Percentiles rank a stretch among this genome's conserved stretches.
Evolutionary conservation across 2,329 filamentous ascomycete species (phyloP).

Genomic region (Exophiala xenobiotica): DNA sequence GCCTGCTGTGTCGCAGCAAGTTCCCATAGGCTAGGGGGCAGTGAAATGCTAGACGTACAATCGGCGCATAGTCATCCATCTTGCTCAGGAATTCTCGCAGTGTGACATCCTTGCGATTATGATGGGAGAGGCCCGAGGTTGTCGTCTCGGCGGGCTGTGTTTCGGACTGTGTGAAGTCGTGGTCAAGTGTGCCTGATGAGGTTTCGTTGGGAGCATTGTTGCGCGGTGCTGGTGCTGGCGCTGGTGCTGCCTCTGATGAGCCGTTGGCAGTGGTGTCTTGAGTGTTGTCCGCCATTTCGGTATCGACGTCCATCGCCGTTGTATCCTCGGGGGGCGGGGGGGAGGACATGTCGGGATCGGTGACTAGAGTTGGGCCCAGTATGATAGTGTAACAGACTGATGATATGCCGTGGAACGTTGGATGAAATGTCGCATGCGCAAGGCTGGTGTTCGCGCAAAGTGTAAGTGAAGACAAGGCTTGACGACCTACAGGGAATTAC

Average conservation of each 20-base stretch:
- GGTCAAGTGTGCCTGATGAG: slow-evolving; percentile 19
- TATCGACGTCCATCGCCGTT: slow-evolving; percentile 32
- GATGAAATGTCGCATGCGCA: not conserved
- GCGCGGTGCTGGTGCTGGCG: too few relatives aligned
- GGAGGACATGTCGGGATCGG: slow-evolving; percentile 12
- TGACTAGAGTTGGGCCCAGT: not conserved
- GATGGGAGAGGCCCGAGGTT: slow-evolving; percentile 41
- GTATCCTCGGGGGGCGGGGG: slow-evolving; percentile 12
- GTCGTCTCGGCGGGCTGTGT: slow-evolving; percentile 19
- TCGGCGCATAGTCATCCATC: slow-evolving; percentile 98
- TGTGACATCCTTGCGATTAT: slow-evolving; percentile 85
- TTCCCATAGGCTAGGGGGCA: not conserved
- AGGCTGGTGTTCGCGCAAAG: not conserved
- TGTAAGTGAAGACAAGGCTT: not conserved
- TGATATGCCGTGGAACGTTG: not conserved
- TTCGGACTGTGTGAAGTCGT: slow-evolving; percentile 22
- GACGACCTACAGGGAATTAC: slow-evolving; percentile 1
- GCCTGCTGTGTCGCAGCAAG: not conserved
- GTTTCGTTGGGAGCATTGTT: slow-evolving; percentile 26
- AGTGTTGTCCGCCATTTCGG: slow-evolving; percentile 30
- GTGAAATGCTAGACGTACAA: slow-evolving; percentile 60
- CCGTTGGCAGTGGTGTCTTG: slow-evolving; percentile 29
- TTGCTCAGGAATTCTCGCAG: slow-evolving; percentile 89
- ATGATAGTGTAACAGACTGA: not conserved
- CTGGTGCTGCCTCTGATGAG: too few relatives aligned